Evolutionary conservation across 2,329 filamentous ascomycete species (phyloP).

Genomic region (Stylonectria norvegica): DNA sequence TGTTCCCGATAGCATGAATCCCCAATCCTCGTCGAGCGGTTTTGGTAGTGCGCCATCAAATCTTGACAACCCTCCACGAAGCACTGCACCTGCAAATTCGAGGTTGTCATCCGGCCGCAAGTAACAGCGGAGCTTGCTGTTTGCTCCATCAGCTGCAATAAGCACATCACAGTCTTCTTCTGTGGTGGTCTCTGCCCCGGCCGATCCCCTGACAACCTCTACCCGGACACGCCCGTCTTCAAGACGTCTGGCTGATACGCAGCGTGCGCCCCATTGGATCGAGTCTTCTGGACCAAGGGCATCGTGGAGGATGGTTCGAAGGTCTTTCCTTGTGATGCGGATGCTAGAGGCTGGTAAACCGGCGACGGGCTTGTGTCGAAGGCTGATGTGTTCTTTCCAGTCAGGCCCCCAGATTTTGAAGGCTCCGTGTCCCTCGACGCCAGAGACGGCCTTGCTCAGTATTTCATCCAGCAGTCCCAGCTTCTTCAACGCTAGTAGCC

Average conservation of each 20-base stretch:
- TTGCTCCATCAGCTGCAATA: constrained; percentile 44
- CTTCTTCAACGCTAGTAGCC: constrained; percentile 36
- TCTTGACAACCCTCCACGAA: constrained; percentile 36
- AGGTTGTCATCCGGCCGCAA: constrained; percentile 40
- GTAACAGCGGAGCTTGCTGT: constrained; percentile 37
- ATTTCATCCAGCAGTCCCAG: constrained; percentile 37
- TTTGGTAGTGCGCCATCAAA: constrained; percentile 34
- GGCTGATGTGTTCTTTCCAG: constrained; percentile 34
- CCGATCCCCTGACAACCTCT: constrained; percentile 7
- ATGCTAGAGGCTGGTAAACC: constrained; percentile 36
- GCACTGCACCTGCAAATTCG: constrained; percentile 37
- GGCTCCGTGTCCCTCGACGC: constrained; percentile 26
- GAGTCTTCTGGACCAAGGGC: constrained; percentile 13
- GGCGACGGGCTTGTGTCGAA: constrained; percentile 28
- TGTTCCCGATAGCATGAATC: constrained; percentile 35
- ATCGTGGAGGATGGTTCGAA: constrained; percentile 34
- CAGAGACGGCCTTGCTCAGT: constrained; percentile 31
- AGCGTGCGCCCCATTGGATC: constrained; percentile 27
- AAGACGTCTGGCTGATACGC: constrained; percentile 22
- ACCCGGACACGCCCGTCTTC: constrained; percentile 24
- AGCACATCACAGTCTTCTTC: constrained; percentile 38
- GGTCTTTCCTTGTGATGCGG: constrained; percentile 35
- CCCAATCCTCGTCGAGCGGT: constrained; percentile 38
- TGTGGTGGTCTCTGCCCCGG: constrained; percentile 1
- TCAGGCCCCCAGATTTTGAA: constrained; percentile 41